A percentile compares a stretch with the other conserved stretches of the same genome.
Evolutionary conservation across 495 filamentous ascomycete species (phyloP).

Genomic region (Achaetomiella virescens): DNA sequence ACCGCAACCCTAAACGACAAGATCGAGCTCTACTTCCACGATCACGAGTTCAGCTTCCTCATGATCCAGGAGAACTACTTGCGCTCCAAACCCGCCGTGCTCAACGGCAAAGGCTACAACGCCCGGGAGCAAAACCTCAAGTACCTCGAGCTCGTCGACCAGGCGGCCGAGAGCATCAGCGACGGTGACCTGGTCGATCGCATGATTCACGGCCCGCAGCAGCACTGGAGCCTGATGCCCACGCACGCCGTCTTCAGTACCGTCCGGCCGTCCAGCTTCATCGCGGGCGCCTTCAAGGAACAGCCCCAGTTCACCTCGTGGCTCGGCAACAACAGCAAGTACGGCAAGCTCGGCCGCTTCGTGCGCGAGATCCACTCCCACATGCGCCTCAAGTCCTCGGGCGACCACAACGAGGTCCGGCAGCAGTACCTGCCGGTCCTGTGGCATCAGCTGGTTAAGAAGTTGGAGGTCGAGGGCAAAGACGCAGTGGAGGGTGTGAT

Average conservation of each 20-base stretch:
- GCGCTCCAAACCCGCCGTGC: slow-evolving; percentile 62
- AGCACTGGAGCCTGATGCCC: slow-evolving; percentile 98
- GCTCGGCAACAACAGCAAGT: slow-evolving; percentile 92
- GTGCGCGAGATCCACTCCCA: slow-evolving; percentile 95
- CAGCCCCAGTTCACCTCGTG: slow-evolving; percentile 69
- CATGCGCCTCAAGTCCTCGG: slow-evolving; percentile 86
- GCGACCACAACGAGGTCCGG: slow-evolving; percentile 89
- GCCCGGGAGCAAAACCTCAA: slow-evolving; percentile 65
- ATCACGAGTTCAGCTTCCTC: slow-evolving; percentile 91
- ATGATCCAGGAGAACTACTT: slow-evolving; percentile 99
- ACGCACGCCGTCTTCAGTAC: slow-evolving; percentile 96
- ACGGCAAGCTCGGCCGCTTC: slow-evolving; percentile 75
- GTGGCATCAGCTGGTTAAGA: slow-evolving; percentile 74
- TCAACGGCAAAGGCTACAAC: slow-evolving; percentile 49
- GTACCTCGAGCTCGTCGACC: slow-evolving; percentile 71
- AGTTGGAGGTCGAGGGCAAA: slow-evolving; percentile 65
- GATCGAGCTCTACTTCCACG: slow-evolving; percentile 97
- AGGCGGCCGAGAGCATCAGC: slow-evolving; percentile 90
- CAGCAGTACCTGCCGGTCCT: slow-evolving; percentile 89
- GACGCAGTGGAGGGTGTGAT: slow-evolving; percentile 67
- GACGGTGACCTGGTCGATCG: slow-evolving; percentile 94
- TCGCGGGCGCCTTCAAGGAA: slow-evolving; percentile 64
- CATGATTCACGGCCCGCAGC: slow-evolving; percentile 97
- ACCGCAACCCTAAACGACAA: slow-evolving; percentile 91
- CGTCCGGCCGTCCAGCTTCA: slow-evolving; percentile 82